Evolutionary conservation across 345 rosid genomes (phyloP).

Genomic region (Ailanthus altissimus): DNA sequence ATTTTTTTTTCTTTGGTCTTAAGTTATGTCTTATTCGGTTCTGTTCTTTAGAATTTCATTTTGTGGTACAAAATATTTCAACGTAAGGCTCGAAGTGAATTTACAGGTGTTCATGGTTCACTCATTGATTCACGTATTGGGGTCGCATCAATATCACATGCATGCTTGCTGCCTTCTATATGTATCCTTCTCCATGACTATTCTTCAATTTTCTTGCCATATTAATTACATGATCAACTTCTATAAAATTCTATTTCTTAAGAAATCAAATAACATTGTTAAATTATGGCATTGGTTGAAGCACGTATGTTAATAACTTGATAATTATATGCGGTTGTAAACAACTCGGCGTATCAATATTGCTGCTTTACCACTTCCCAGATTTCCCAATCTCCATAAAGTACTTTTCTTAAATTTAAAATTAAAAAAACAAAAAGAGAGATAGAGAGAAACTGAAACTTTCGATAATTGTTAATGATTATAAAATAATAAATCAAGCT

Average conservation of each 20-base stretch:
- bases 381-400: no score
- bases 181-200: background rate
- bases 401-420: no score
- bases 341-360: background rate
- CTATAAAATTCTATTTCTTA: background rate
- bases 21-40: no score
- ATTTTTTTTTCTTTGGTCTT: no score
- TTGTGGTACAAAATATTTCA: slow-evolving; percentile 1
- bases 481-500: no score
- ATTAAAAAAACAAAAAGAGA: no score
- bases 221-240: background rate
- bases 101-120: background rate
- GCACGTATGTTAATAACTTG: background rate
- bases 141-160: no score
- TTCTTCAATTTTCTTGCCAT: background rate
- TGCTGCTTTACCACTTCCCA: no score
- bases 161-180: background rate
- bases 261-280: background rate
- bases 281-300: background rate
- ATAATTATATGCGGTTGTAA: background rate
- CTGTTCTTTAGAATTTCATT: background rate
- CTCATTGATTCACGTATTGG: no score
- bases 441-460: no score
- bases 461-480: no score
- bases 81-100: background rate